phyloP scores from a whole-genome alignment of 495 filamentous ascomycete genomes.

The Darksidea phi region DNA sequence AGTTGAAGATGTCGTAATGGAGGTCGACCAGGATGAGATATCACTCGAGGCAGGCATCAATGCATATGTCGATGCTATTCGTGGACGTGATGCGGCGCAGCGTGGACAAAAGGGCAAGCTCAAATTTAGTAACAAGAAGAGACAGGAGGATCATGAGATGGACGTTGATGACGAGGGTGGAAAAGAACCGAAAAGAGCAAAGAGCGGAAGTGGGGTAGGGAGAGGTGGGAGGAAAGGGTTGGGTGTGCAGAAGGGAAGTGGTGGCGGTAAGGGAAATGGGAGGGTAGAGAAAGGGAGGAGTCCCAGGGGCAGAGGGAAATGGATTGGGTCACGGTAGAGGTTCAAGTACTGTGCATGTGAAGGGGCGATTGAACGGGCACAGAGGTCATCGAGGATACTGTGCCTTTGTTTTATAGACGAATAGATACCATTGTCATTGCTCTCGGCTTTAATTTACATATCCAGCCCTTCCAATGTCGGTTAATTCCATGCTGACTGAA shows the following conservation, averaged over 20 bases:
- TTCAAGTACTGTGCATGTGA: no score
- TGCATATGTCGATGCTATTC: slow-evolving; percentile 89
- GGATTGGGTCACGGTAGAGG: no score
- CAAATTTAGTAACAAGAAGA: slow-evolving; percentile 76
- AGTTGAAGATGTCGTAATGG: slow-evolving; percentile 55
- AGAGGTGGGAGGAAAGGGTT: slow-evolving; percentile 45
- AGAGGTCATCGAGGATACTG: no score
- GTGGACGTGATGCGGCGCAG: slow-evolving; percentile 75
- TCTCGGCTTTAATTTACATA: no score
- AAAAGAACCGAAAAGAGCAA: slow-evolving; percentile 13
- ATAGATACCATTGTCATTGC: no score
- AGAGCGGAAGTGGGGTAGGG: slow-evolving; percentile 25
- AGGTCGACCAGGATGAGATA: slow-evolving; percentile 42
- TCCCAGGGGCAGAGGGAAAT: slow-evolving; percentile 1
- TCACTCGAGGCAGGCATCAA: slow-evolving; percentile 66
- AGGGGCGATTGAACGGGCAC: no score
- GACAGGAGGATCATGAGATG: slow-evolving; percentile 64
- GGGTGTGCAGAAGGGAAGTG: slow-evolving; percentile 49
- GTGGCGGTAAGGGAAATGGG: slow-evolving; percentile 22
- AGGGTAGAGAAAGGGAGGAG: slow-evolving; percentile 19
- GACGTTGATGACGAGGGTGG: slow-evolving; percentile 64
- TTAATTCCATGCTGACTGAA: no score
- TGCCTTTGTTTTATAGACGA: no score
- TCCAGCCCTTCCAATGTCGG: no score
- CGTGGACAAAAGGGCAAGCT: slow-evolving; percentile 81